Evolutionary conservation across 305 asterid genomes (phyloP), one percentile per base, ranked within the genome.

Genomic region (Fraxinus latifolia): DNA sequence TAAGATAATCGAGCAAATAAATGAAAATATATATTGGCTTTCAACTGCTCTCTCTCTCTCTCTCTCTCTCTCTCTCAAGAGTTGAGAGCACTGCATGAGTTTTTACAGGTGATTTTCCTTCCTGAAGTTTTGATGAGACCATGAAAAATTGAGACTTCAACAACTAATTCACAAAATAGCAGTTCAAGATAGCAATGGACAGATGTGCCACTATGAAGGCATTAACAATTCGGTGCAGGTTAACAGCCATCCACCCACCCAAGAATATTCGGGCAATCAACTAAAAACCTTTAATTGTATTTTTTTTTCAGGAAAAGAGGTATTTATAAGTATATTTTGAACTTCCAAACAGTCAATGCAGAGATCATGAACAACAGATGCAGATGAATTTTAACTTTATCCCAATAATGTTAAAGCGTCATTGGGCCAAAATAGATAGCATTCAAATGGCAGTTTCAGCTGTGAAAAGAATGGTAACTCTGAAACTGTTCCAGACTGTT

Each of bases 401-500:
- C 37, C 58, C 29, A 32, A 53, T 74, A 81, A 84, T 65, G 82
- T 0, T 15, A 68, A 68, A 55, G 34, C 34, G 60, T 39, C 79
- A 65, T 62, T 8, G 79, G 78, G 80, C 78, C 33, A 78, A 74
- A 78, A 74, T 42, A 75, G 74, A 76, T 77, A 67, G 36, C 62
- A 73, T 68, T 36, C 74, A 78, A 74, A 73, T 25, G 36, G 82
- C 72, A 76, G 17, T 25, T 77, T 11, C 36, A 82, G 79, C 79
- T 65, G 60, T 23, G 74, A 74, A 79, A 67, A 34, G 81, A 68
- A 78, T 62, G n/a, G 72, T 36, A 65, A 62, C 76, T 39, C 36
- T 62, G 72, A 71, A 68, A 78, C 55, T 58, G 82, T 68, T 81
- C 62, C 39, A 82, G 25, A 77, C n/a, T 34, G 60, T 74, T 79